Base-by-base conservation (phyloP, 805 yeast species). In the Barnettozyma siamensis region DNA sequence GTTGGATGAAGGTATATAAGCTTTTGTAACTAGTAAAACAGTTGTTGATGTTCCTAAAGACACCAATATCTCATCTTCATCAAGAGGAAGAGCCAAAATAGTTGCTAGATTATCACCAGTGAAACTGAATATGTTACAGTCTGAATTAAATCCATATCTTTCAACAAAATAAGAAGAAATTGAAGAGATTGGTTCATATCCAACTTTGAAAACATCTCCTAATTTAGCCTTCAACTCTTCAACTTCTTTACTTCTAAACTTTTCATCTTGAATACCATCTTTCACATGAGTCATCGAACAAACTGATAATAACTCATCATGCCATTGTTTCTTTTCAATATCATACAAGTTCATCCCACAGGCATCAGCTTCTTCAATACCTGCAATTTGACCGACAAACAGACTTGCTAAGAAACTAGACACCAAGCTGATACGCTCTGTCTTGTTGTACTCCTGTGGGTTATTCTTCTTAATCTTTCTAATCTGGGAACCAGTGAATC, bases 61-160 rank as follows among this genome's bases (percentile, higher is more conserved):
- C 3, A 89, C 72, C 48, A 89, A 69, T 17, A 84, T 75, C 59
- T 88, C 96, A 57, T 83, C 81, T 21, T 82, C 76, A 28, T 73
- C 66, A 47, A 88, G 69, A 2, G 96, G 95, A 27, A 89, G 65
- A 0, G 96, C 79, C 49, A 89, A 71, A 36, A 88, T 81, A 0
- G 96, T 88, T 3, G 95, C 95, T 41, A 88, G 70, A 56, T 88
- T 88, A 59, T 88, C 97, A 20, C 97, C 97, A 0, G 97, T 88
- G 55, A 87, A 83, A 1, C 95, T 75, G 50, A 73, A 80, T 12
- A 88, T 69, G 34, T 68, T 62, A 53, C 95, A 80, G n/a, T 68
- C 55, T 2, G 64, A 36, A 11, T 60, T 55, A 47, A 88, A 78
- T 0, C 87, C 88, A 60, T 81, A 88, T 55, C 72, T 83, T 9